A percentile compares a stretch with the other conserved stretches of the same genome.
Conservation (phyloP, 192 early-diverging fungal species). For the Entomortierella parvispora region DNA sequence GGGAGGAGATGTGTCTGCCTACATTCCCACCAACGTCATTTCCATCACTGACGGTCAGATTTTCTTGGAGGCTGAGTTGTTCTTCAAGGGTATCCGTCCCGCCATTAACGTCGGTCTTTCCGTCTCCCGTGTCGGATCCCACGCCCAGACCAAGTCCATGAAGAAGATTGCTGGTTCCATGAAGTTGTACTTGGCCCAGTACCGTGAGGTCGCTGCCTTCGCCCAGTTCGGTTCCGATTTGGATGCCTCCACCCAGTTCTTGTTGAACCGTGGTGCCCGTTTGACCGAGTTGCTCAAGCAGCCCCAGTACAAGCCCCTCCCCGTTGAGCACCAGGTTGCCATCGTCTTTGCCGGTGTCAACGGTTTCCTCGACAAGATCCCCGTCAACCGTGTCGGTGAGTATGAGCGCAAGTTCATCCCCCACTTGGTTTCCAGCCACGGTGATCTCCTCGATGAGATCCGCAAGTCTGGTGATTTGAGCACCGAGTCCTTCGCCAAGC, state of each 20-base stretch:
- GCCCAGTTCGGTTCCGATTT: constrained; percentile 99
- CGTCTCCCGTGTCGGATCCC: constrained; percentile 98
- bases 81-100: constrained; percentile 99
- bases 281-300: constrained; percentile 99
- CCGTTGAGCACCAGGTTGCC: constrained; percentile 97
- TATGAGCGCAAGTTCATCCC: constrained; percentile 94
- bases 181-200: constrained; percentile 99
- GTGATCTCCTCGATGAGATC: constrained; percentile 89
- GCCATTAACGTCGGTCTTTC: constrained; percentile 99
- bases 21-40: constrained; percentile 99
- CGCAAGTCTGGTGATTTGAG: constrained; percentile 89
- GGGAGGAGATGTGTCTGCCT: constrained; percentile 99
- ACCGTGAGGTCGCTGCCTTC: constrained; percentile 99
- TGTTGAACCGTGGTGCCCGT: constrained; percentile 99
- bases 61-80: constrained; percentile 99
- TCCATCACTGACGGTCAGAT: constrained; percentile 99
- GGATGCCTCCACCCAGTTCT: constrained; percentile 99
- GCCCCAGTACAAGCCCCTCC: constrained; percentile 95
- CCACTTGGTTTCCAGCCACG: constrained; percentile 88
- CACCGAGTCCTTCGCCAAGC: constrained; percentile 90
- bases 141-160: constrained; percentile 99
- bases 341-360: constrained; percentile 99
- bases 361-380: constrained; percentile 99
- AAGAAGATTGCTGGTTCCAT: constrained; percentile 99
- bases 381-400: constrained; percentile 90